A percentile compares a stretch with the other conserved stretches of the same genome.
These are phyloP conservation scores for Rhipidocladum racemiflorum DNA, from an alignment of 176 grass and related monocot genomes.

Conservation along the genomic window DNA sequence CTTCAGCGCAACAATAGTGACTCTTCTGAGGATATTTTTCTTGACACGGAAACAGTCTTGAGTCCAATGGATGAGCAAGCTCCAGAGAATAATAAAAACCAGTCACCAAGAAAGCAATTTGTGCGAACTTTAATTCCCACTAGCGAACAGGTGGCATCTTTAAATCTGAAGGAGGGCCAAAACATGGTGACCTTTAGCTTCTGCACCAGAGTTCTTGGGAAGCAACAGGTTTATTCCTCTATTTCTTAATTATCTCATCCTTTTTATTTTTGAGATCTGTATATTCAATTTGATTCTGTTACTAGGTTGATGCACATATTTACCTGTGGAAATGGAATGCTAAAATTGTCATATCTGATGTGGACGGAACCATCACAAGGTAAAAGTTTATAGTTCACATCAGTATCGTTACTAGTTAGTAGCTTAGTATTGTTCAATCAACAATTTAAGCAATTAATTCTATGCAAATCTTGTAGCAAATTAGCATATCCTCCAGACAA, in stretches of 20 bases:
- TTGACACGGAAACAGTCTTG: constrained; percentile 81
- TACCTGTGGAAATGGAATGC: constrained; percentile 99
- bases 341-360: constrained; percentile 98
- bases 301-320: constrained; percentile 96
- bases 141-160: constrained; percentile 91
- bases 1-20: constrained; percentile 87
- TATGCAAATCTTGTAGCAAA: not conserved
- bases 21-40: constrained; percentile 85
- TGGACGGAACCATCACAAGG: constrained; percentile 99
- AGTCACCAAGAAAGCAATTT: constrained; percentile 89
- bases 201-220: constrained; percentile 86
- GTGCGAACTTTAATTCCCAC: constrained; percentile 87
- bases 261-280: constrained; percentile 8
- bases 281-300: constrained; percentile 38
- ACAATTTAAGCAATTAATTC: not conserved
- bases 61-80: constrained; percentile 70
- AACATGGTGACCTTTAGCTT: constrained; percentile 96
- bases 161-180: constrained; percentile 92
- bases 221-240: constrained; percentile 68
- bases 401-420: not conserved
- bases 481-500: not conserved
- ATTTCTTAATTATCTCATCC: constrained; percentile 25
- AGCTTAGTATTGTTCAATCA: not conserved
- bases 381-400: constrained; percentile 46
- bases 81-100: constrained; percentile 51